Evolutionary conservation across 352 stramenopile genomes (phyloP).

Genomic region (Pythium utonaiense): DNA sequence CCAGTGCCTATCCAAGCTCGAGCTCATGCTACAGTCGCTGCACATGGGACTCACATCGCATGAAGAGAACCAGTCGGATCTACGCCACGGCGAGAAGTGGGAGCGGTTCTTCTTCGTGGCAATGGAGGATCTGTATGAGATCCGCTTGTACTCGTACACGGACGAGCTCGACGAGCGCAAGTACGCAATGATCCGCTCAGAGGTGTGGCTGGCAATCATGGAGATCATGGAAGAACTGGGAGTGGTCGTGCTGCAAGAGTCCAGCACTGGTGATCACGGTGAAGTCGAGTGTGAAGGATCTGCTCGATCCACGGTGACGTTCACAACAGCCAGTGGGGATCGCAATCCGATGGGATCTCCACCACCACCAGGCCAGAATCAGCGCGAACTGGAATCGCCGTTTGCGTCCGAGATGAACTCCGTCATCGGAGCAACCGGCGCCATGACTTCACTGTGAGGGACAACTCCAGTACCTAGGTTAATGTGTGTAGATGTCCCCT

Average conservation of each 20-base stretch:
- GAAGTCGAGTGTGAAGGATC: background rate
- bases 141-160: constrained; percentile 86
- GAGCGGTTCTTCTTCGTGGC: constrained; percentile 83
- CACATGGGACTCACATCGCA: constrained; percentile 85
- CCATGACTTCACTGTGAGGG: constrained; percentile 40
- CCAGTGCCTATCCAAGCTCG: constrained; percentile 50
- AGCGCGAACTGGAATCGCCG: constrained; percentile 28
- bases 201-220: constrained; percentile 86
- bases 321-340: constrained; percentile 11
- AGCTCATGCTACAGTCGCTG: constrained; percentile 79
- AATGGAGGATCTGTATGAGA: constrained; percentile 81
- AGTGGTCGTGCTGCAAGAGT: constrained; percentile 52
- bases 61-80: constrained; percentile 78
- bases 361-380: background rate
- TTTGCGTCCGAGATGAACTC: constrained; percentile 60
- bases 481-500: too few species aligned
- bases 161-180: constrained; percentile 84
- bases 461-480: too few species aligned
- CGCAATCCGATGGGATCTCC: background rate
- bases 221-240: constrained; percentile 86
- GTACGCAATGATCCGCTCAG: constrained; percentile 86
- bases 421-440: constrained; percentile 43
- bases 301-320: background rate
- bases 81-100: constrained; percentile 78
- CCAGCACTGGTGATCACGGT: background rate